These are phyloP conservation scores for Aquilaria sinensis DNA, from an alignment of 345 rosid genomes.

Conservation along the genomic window DNA sequence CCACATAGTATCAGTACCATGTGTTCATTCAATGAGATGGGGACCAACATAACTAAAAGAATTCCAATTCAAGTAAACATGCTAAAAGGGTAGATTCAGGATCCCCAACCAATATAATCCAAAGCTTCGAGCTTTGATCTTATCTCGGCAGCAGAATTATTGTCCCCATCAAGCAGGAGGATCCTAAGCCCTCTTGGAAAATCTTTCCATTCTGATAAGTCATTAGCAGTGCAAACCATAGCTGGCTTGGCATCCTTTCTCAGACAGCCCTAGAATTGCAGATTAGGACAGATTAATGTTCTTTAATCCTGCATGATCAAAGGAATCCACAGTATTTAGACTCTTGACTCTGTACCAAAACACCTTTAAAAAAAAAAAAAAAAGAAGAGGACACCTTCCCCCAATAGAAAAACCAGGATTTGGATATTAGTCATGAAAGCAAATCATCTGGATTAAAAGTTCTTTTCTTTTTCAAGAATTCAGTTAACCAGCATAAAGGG, in stretches of 20 bases:
- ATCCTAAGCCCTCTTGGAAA: conserved; percentile 94
- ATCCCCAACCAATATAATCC: conserved; percentile 82
- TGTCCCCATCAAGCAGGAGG: conserved; percentile 72
- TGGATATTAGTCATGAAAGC: no score
- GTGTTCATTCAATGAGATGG: conserved; percentile 11
- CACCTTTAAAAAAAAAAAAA: no score
- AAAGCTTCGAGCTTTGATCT: conserved; percentile 74
- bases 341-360: no score
- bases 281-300: conserved; percentile 16
- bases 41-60: conserved; percentile 6
- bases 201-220: conserved; percentile 82
- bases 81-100: conserved; percentile 10
- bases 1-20: conserved; percentile 1
- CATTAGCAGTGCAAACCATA: conserved; percentile 82
- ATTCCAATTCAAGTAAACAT: conserved; percentile 10
- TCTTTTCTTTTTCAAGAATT: no score
- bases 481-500: no score
- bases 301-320: conserved; percentile 27
- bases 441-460: no score
- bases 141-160: conserved; percentile 48
- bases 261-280: conserved; percentile 42
- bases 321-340: background rate
- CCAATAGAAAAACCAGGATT: no score
- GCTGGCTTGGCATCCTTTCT: conserved; percentile 96
- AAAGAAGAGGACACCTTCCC: no score